These are phyloP conservation scores for Trichosporon coremiiforme DNA, from an alignment of 1,284 basidiomycete species.

Conservation along the genomic window DNA sequence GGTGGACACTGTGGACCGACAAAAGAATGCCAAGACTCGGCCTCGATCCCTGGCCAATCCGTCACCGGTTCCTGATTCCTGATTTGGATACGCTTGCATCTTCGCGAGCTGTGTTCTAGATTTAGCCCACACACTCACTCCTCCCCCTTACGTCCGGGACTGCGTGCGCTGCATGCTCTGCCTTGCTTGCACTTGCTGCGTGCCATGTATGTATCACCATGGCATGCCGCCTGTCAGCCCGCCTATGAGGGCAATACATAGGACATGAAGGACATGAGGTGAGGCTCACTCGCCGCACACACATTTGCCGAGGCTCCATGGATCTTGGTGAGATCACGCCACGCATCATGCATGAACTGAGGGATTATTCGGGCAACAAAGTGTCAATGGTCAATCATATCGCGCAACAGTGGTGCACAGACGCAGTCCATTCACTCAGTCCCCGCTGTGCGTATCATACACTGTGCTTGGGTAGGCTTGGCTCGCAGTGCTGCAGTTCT, in stretches of 20 bases:
- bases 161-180: too few relatives aligned
- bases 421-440: not conserved
- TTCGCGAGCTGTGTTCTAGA: slow-evolving; percentile 4
- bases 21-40: slow-evolving; percentile 13
- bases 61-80: slow-evolving; percentile 7
- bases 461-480: not conserved
- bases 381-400: not conserved
- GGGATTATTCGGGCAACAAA: not conserved
- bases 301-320: not conserved
- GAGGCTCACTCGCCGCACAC: too few relatives aligned
- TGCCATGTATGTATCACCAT: not conserved
- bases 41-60: not conserved
- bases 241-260: not conserved
- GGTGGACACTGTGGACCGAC: not conserved
- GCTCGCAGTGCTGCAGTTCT: too few relatives aligned
- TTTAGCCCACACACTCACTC: not conserved
- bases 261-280: too few relatives aligned
- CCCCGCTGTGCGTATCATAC: not conserved
- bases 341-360: not conserved
- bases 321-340: not conserved
- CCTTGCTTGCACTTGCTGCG: too few relatives aligned
- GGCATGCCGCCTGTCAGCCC: not conserved
- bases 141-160: slow-evolving; percentile 5
- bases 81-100: slow-evolving; percentile 5
- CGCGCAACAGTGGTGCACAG: not conserved